Conservation (phyloP, 1,284 basidiomycete species). For the Cerrena zonata region DNA sequence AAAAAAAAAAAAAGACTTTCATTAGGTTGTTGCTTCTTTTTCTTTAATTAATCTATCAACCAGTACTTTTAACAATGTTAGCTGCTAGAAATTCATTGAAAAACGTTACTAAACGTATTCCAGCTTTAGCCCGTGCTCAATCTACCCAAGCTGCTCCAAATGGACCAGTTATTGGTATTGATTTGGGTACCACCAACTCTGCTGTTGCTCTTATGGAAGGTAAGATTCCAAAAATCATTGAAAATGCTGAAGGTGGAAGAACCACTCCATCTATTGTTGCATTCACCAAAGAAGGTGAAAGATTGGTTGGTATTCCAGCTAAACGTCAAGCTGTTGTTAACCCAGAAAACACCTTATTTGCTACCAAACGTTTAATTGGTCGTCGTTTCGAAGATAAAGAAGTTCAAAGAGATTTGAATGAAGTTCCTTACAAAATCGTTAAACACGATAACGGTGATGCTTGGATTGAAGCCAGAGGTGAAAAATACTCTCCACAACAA, state of each 20-base stretch:
- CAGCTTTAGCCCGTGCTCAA: too few species aligned
- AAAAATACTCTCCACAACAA: slow-evolving; percentile 76
- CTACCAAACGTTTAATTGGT: slow-evolving; percentile 95
- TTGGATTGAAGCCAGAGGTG: slow-evolving; percentile 72
- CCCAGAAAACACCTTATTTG: slow-evolving; percentile 88
- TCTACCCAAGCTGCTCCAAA: too few species aligned
- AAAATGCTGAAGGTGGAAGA: slow-evolving; percentile 95
- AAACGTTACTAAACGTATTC: too few species aligned
- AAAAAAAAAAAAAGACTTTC: too few species aligned
- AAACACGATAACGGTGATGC: slow-evolving; percentile 69
- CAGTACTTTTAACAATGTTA: too few species aligned
- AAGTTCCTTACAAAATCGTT: slow-evolving; percentile 70
- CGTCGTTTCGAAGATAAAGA: slow-evolving; percentile 90
- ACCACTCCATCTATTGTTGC: slow-evolving; percentile 98
- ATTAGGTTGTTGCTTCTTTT: too few species aligned
- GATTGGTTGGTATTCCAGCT: slow-evolving; percentile 90
- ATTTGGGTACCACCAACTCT: slow-evolving; percentile 85
- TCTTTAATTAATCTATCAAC: too few species aligned
- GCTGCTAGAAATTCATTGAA: too few species aligned
- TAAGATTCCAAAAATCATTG: slow-evolving; percentile 88
- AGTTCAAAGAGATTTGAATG: slow-evolving; percentile 86
- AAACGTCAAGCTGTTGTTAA: slow-evolving; percentile 98
- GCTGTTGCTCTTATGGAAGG: slow-evolving; percentile 96
- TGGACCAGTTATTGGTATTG: slow-evolving; percentile 81
- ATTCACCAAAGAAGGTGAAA: slow-evolving; percentile 93